phyloP scores from a whole-genome alignment of 176 grass and related monocot species.

The Juncus effusus region DNA sequence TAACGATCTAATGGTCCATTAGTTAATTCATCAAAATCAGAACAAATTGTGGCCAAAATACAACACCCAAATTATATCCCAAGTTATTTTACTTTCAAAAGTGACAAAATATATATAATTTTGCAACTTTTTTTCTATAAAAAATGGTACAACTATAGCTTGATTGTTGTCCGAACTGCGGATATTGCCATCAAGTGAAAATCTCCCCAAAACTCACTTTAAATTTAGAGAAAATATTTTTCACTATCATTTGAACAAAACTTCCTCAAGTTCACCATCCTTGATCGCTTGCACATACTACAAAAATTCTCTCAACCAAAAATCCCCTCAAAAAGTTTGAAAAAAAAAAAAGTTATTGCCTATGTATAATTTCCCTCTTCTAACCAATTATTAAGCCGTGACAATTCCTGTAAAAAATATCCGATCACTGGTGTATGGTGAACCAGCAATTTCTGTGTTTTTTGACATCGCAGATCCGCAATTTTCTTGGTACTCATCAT shows the following conservation, averaged over 20 bases:
- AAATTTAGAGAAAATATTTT: conserved; percentile 16
- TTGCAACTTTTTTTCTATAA: too few species aligned
- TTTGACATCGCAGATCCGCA: not conserved
- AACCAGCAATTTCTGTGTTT: conserved; percentile 32
- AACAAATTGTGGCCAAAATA: too few species aligned
- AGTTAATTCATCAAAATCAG: too few species aligned
- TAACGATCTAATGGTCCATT: too few species aligned
- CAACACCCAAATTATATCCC: too few species aligned
- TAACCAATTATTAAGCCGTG: conserved; percentile 22
- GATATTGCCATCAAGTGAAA: conserved; percentile 24
- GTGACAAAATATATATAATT: too few species aligned
- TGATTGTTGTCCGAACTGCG: too few species aligned
- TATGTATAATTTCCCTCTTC: conserved; percentile 2
- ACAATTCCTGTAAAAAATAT: conserved; percentile 69
- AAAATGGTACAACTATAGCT: too few species aligned
- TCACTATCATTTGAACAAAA: conserved; percentile 25
- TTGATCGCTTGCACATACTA: not conserved
- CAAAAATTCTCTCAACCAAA: conserved; percentile 14
- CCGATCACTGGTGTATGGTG: conserved; percentile 25
- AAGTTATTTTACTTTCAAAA: too few species aligned
- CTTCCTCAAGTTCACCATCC: not conserved
- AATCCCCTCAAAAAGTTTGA: conserved; percentile 3
- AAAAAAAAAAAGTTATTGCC: conserved; percentile 10
- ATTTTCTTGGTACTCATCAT: conserved; percentile 29
- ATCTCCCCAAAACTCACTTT: conserved; percentile 21